Base-by-base conservation (phyloP, 306 rosid species). In the Begonia loranthoides region DNA sequence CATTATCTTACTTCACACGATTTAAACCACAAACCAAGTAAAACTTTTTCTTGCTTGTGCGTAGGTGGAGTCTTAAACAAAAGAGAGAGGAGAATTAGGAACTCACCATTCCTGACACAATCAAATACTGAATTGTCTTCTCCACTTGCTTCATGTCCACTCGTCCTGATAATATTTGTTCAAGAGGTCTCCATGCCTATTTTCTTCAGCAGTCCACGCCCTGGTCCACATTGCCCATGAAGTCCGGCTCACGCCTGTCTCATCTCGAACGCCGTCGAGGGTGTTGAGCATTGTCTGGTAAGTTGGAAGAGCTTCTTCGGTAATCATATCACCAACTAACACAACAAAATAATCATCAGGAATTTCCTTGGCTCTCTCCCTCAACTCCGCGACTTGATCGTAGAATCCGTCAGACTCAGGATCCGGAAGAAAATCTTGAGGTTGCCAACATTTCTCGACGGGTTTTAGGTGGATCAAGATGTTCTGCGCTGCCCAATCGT, bases 181-280 rank as follows among this genome's bases (percentile, higher is more conserved):
- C 38, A 76, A 67, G 40, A 72, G 76, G 73, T 72, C 79, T 3
- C 79, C 83, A 41, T 76, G 83, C 63, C 79, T 65, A 56, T 72
- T 76, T 70, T 76, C 83, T 68, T 76, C 83, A 10, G 83, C 83
- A 51, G 83, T 72, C 79, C 79, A 76, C 7, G 79, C 79, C 55
- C 76, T 61, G 12, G 70, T 76, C 83, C 83, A 76, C 45, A 49
- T 50, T 13, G 76, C 83, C 83, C 83, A 72, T 9, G 79, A 62
- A 45, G 73, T 55, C 14, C 24, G 76, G 68, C 79, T 76, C 15
- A 76, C 79, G 41, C 83, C 83, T 1, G 79, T 72, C 66, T 76
- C 83, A 54, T 76, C 83, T 45, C 71, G 73, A 47, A 69, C 83
- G 13, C 83, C 83, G 21, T 76, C 79, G 2, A 76, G 71, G 43